Evolutionary conservation across 2,329 filamentous ascomycete genomes (phyloP), one percentile per base, ranked within the genome.

Genomic region (Colletotrichum costaricense): DNA sequence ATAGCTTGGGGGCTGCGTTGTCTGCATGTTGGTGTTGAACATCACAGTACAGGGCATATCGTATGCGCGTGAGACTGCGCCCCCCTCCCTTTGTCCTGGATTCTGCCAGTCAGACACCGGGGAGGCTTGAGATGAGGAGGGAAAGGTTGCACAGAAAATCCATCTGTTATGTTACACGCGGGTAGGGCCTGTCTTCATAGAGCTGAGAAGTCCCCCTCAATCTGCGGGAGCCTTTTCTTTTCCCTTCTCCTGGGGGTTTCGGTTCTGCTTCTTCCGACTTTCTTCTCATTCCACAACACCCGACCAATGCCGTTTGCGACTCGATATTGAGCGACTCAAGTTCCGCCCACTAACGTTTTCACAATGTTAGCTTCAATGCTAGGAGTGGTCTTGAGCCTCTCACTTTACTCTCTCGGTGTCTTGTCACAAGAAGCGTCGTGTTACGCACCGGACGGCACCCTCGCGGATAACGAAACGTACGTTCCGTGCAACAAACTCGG

Each of bases 401-500:
- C 28, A 2, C 2, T 24, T 2, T 11, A 14, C 24, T 22, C 28
- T 9, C 7, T 55, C 4, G 71, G 42, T 49, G 42, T 49, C 19
- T 49, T 49, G 42, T 49, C 71, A 5, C 67, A 73, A 8, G 71
- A 71, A 24, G 71, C 60, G 2, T 7, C 67, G 22, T 81, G 80
- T 60, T 81, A 75, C 63, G 80, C 80, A 5, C 80, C 80, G 3
- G 77, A 81, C 30, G 80, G 80, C 38, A 67, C 73, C 16, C 11
- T 76, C 9, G 80, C 78, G 24, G 77, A 81, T 67, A 74, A 74
- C 2, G 75, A 78, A 14, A 80, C 76, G 2, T 78, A 80, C 58
- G 78, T 81, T 5, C 79, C 80, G 1, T 81, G 80, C 73, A 81
- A 81, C 71, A 80, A 80, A 65, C 78, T 80, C 12, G 80, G 80